These are phyloP conservation scores for Penicillium sp. DNA, from an alignment of 2,329 filamentous ascomycete genomes.

Conservation along the genomic window DNA sequence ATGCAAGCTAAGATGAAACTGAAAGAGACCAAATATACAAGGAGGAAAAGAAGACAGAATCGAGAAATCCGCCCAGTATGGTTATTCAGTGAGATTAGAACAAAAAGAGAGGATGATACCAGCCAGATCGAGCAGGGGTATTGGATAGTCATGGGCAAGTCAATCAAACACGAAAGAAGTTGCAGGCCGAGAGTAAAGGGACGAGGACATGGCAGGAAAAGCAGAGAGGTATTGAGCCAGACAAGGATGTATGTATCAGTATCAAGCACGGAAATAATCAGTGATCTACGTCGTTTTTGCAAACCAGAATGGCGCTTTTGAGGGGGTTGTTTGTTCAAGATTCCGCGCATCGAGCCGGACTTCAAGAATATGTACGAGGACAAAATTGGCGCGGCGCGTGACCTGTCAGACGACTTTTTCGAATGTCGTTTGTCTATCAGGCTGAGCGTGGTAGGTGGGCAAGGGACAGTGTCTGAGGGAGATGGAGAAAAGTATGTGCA, in stretches of 20 bases:
- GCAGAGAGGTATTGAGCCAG: constrained; percentile 1
- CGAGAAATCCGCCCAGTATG: constrained; percentile 3
- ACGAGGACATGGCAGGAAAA: background rate
- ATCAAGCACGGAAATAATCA: constrained; percentile 9
- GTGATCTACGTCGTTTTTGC: constrained; percentile 6
- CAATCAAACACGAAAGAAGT: background rate
- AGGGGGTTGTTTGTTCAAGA: constrained; percentile 14
- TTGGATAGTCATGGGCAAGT: constrained; percentile 11
- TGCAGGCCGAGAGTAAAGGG: background rate
- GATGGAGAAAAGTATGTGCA: background rate
- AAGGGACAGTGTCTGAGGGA: background rate
- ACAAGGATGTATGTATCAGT: background rate
- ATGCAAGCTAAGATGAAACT: background rate
- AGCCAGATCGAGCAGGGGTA: constrained; percentile 22
- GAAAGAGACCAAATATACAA: background rate
- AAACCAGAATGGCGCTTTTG: constrained; percentile 14
- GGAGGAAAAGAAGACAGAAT: background rate
- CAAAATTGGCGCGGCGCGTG: background rate
- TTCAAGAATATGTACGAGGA: constrained; percentile 24
- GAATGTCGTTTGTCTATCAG: background rate
- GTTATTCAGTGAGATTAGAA: constrained; percentile 7
- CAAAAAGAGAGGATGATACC: constrained; percentile 21
- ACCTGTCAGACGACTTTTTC: background rate
- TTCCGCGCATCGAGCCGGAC: constrained; percentile 17
- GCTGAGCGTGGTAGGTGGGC: background rate